Conservation (phyloP, 495 filamentous ascomycete genomes). For the Neurospora sp. region DNA sequence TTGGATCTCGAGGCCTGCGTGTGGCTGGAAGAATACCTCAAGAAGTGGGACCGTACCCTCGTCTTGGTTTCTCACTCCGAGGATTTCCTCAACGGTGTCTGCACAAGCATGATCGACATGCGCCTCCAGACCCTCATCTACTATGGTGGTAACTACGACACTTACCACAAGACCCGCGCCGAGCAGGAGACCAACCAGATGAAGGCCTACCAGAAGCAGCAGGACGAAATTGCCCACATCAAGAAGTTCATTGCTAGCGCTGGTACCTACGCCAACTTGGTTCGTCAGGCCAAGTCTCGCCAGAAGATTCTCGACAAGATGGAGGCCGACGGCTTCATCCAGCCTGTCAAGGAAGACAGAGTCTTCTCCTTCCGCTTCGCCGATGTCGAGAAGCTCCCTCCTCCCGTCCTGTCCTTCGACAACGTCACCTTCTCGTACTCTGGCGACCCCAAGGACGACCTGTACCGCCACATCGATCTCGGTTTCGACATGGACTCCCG, state of each 20-base stretch:
- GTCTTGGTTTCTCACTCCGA: slow-evolving; percentile 93
- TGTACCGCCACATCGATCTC: slow-evolving; percentile 93
- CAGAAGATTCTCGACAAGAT: slow-evolving; percentile 99
- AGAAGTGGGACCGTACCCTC: slow-evolving; percentile 99
- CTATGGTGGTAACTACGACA: slow-evolving; percentile 99
- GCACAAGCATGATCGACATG: slow-evolving; percentile 99
- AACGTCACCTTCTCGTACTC: slow-evolving; percentile 97
- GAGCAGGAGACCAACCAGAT: slow-evolving; percentile 97
- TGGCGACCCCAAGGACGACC: slow-evolving; percentile 75
- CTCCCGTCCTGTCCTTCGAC: slow-evolving; percentile 92
- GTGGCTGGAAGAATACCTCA: slow-evolving; percentile 98
- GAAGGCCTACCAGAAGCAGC: slow-evolving; percentile 98
- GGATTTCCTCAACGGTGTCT: slow-evolving; percentile 99
- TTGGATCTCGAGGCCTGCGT: slow-evolving; percentile 99
- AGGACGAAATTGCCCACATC: slow-evolving; percentile 98
- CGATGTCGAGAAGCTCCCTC: slow-evolving; percentile 95
- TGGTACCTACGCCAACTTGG: slow-evolving; percentile 99
- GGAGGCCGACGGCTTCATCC: slow-evolving; percentile 97
- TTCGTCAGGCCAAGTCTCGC: slow-evolving; percentile 94
- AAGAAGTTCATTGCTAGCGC: slow-evolving; percentile 99
- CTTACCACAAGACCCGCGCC: slow-evolving; percentile 85
- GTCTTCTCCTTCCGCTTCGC: slow-evolving; percentile 99
- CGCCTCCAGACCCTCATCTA: slow-evolving; percentile 80
- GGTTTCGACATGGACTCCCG: slow-evolving; percentile 99
- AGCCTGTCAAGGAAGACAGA: slow-evolving; percentile 73